These are phyloP conservation scores for Stereocaulon alpinum DNA, from an alignment of 495 filamentous ascomycete genomes.

Conservation along the genomic window DNA sequence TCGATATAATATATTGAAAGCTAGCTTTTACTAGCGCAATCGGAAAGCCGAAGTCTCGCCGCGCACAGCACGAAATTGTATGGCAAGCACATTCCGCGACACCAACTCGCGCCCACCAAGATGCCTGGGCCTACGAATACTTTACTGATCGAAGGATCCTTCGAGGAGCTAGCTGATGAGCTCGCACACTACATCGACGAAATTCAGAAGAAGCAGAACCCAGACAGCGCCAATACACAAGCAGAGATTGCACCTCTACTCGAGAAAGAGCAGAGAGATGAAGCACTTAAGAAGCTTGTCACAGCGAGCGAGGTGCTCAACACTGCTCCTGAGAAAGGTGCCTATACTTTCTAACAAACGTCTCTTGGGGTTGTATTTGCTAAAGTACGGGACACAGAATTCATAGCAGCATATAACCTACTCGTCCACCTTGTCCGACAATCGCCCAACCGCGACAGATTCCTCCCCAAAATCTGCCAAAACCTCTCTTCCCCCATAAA, in stretches of 20 bases:
- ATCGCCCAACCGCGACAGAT: conserved; percentile 68
- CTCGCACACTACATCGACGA: conserved; percentile 74
- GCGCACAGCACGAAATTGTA: conserved; percentile 7
- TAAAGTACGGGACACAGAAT: conserved; percentile 44
- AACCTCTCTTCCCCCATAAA: conserved; percentile 73
- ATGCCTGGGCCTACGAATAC: conserved; percentile 47
- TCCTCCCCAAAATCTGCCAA: conserved; percentile 75
- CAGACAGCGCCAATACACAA: conserved; percentile 46
- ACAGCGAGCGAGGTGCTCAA: conserved; percentile 61
- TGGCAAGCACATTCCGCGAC: neutral
- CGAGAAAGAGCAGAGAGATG: conserved; percentile 65
- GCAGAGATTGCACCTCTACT: conserved; percentile 66
- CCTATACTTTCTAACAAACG: conserved; percentile 9
- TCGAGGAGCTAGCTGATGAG: conserved; percentile 80
- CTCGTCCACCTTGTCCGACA: conserved; percentile 85
- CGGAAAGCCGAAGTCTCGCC: conserved; percentile 5
- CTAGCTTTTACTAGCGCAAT: neutral
- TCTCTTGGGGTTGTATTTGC: neutral
- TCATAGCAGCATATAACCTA: conserved; percentile 89
- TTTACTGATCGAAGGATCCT: conserved; percentile 83
- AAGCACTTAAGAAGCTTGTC: conserved; percentile 80
- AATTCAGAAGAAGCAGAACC: conserved; percentile 42
- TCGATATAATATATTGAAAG: neutral
- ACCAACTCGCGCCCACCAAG: conserved; percentile 12
- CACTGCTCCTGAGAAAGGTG: conserved; percentile 77